A percentile compares a stretch with the other conserved stretches of the same genome.
Conservation (phyloP, 768 basidiomycete species). For the Amanita brunnescens region DNA sequence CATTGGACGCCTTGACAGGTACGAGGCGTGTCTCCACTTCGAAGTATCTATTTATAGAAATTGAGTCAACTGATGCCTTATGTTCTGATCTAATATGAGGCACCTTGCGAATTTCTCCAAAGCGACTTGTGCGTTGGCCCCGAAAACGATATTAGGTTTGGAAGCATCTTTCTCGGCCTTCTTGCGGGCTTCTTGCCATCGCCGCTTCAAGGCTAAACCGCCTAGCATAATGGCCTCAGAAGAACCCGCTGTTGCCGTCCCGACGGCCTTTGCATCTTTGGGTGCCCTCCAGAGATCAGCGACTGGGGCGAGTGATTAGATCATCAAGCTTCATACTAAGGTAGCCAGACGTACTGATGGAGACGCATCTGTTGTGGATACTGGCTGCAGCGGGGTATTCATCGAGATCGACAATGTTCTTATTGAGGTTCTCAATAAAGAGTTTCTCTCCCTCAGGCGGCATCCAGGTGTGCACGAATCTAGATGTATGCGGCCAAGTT, state of each 20-base stretch:
- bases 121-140: constrained; percentile 54
- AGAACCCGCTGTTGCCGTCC: constrained; percentile 56
- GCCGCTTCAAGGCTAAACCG: constrained; percentile 60
- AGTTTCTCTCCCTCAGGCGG: constrained; percentile 43
- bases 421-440: constrained; percentile 54
- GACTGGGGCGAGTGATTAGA: constrained; percentile 19
- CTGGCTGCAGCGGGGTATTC: constrained; percentile 52
- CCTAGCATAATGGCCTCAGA: constrained; percentile 66
- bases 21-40: constrained; percentile 53
- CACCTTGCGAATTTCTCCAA: constrained; percentile 58
- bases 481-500: constrained; percentile 9
- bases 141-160: constrained; percentile 52
- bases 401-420: constrained; percentile 60
- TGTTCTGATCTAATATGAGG: neutral
- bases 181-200: constrained; percentile 58
- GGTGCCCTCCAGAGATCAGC: constrained; percentile 62
- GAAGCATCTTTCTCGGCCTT: constrained; percentile 44
- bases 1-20: constrained; percentile 33
- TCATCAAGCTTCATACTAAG: constrained; percentile 2
- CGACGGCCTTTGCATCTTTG: constrained; percentile 43
- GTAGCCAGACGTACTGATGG: constrained; percentile 36
- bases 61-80: neutral
- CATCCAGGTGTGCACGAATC: constrained; percentile 53
- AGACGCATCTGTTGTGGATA: constrained; percentile 46
- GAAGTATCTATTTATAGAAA: constrained; percentile 32